A percentile compares a stretch with the other conserved stretches of the same genome.
Conservation (phyloP, 2,329 filamentous ascomycete species). For the Hyphodiscus sp. region DNA sequence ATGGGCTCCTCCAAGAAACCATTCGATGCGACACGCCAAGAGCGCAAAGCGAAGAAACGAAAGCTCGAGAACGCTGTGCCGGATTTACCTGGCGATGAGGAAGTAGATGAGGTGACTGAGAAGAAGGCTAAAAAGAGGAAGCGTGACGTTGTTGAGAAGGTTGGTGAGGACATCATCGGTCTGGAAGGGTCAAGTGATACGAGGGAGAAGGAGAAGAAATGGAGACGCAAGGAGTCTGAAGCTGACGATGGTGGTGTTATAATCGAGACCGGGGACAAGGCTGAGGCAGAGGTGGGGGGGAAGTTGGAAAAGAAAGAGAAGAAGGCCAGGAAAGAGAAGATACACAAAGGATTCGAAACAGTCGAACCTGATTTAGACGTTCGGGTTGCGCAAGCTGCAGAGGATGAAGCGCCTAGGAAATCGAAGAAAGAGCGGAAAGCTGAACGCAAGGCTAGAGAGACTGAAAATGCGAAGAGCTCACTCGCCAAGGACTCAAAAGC, state of each 20-base stretch:
- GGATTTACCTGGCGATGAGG: constrained; percentile 26
- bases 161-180: constrained; percentile 10
- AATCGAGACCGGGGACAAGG: constrained; percentile 14
- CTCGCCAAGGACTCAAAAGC: not conserved
- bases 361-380: not conserved
- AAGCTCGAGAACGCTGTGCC: constrained; percentile 30
- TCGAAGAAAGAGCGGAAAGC: constrained; percentile 32
- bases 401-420: constrained; percentile 28
- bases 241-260: constrained; percentile 8
- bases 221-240: constrained; percentile 9
- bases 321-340: constrained; percentile 2
- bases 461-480: constrained; percentile 20
- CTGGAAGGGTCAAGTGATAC: constrained; percentile 5
- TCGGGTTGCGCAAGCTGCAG: constrained; percentile 7
- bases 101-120: constrained; percentile 7
- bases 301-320: constrained; percentile 21
- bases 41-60: constrained; percentile 31
- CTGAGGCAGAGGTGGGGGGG: constrained; percentile 16
- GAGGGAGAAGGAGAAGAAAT: constrained; percentile 13
- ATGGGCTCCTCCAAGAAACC: constrained; percentile 22
- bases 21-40: constrained; percentile 25
- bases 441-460: constrained; percentile 30
- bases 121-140: constrained; percentile 19
- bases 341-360: not conserved
- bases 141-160: constrained; percentile 12